A percentile compares a stretch with the other conserved stretches of the same genome.
Conservation (phyloP, 2,329 filamentous ascomycete genomes). For the Colletotrichum lindemuthianum region DNA sequence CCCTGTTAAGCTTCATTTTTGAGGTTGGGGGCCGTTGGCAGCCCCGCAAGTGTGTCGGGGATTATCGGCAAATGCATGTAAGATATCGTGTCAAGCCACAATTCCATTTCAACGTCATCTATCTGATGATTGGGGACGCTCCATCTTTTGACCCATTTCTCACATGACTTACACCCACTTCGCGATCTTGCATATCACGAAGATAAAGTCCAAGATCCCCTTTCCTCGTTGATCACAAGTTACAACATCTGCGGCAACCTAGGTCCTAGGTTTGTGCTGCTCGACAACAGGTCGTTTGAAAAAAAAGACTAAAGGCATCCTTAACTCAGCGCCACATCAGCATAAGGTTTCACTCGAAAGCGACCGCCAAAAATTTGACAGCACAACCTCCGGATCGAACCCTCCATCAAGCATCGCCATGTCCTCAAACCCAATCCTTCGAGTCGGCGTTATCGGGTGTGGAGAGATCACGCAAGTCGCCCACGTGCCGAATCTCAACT, state of each 20-base stretch:
- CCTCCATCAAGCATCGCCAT: neutral
- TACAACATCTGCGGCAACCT: too few species aligned
- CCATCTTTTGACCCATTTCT: neutral
- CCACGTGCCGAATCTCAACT: conserved; percentile 61
- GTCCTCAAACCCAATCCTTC: conserved; percentile 31
- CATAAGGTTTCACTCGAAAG: neutral
- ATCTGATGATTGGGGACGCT: conserved; percentile 14
- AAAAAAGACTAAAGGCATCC: too few species aligned
- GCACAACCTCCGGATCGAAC: neutral
- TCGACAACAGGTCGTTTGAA: too few species aligned
- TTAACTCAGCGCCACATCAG: too few species aligned
- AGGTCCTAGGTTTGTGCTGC: too few species aligned
- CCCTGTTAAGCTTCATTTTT: too few species aligned
- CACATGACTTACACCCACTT: conserved; percentile 4
- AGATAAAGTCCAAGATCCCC: neutral
- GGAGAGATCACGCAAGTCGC: conserved; percentile 62
- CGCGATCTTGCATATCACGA: neutral
- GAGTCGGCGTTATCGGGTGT: conserved; percentile 57
- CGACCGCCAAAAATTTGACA: neutral
- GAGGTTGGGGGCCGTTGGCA: neutral
- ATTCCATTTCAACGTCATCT: conserved; percentile 2
- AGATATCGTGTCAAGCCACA: neutral
- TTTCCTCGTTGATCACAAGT: neutral
- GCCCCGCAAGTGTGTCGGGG: conserved; percentile 8
- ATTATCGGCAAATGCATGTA: neutral